phyloP scores from a whole-genome alignment of 73 alveolate genomes.

The Paramecium biaurelia region DNA sequence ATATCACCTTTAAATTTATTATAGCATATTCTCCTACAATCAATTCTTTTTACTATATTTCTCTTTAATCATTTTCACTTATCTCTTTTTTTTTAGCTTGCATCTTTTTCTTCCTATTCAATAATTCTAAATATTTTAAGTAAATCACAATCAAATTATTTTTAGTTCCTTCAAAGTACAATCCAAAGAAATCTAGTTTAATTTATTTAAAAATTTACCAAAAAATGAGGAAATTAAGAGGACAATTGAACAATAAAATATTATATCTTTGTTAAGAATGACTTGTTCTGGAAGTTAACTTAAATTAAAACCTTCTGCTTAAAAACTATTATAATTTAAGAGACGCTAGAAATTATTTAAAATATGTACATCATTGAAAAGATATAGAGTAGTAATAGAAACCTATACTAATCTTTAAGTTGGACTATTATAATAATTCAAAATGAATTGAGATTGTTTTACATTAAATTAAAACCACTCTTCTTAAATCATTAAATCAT shows the following conservation, averaged over 20 bases:
- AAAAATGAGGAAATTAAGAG: not conserved
- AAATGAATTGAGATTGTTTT: not conserved
- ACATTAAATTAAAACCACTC: not conserved
- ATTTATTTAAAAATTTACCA: not conserved
- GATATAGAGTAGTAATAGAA: not conserved
- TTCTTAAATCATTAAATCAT: not conserved
- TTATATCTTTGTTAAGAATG: not conserved
- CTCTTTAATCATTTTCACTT: not conserved
- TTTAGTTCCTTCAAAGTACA: not conserved
- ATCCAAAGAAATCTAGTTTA: not conserved
- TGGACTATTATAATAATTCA: constrained; percentile 30
- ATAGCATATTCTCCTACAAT: constrained; percentile 5
- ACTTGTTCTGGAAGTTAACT: not conserved
- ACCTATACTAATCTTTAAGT: not conserved
- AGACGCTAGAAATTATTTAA: not conserved
- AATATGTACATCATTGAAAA: constrained; percentile 3
- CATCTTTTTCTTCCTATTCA: not conserved
- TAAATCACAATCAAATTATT: not conserved
- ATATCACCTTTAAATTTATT: not conserved
- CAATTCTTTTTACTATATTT: not conserved
- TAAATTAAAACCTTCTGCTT: not conserved
- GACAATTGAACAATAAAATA: not conserved
- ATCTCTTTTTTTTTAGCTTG: not conserved
- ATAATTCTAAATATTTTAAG: not conserved
- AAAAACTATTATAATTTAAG: not conserved